phyloP scores from a whole-genome alignment of 768 basidiomycete species.

The Filobasidium floriforme region DNA sequence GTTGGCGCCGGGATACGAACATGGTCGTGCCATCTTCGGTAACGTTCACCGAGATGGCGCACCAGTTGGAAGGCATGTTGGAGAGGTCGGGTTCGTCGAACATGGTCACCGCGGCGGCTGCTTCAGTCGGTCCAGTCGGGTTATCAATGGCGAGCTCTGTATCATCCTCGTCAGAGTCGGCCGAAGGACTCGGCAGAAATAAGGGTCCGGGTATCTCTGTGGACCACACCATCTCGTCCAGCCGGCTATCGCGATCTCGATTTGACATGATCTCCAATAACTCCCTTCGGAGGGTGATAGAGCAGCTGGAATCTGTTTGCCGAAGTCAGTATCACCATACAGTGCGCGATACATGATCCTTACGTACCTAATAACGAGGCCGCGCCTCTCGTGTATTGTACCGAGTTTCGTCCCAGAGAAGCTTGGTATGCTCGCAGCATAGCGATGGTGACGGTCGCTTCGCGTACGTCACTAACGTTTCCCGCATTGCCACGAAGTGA shows the following conservation, averaged over 20 bases:
- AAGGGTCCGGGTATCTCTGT: constrained; percentile 39
- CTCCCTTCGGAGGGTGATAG: constrained; percentile 75
- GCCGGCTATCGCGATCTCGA: constrained; percentile 37
- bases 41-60: constrained; percentile 70
- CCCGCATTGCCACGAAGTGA: constrained; percentile 55
- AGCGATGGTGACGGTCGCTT: constrained; percentile 63
- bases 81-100: constrained; percentile 48
- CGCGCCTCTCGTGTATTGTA: constrained; percentile 53
- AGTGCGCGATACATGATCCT: constrained; percentile 28
- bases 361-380: constrained; percentile 55
- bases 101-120: constrained; percentile 43
- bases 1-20: constrained; percentile 71
- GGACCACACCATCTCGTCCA: constrained; percentile 74
- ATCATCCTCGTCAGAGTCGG: constrained; percentile 52
- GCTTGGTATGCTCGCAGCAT: constrained; percentile 69
- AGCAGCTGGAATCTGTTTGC: constrained; percentile 60
- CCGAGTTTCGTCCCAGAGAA: constrained; percentile 60
- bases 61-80: constrained; percentile 70
- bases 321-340: constrained; percentile 2
- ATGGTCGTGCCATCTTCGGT: constrained; percentile 75
- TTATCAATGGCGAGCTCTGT: constrained; percentile 1
- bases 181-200: not conserved
- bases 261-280: constrained; percentile 56
- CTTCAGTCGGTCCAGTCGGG: not conserved
- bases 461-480: constrained; percentile 62